These are phyloP conservation scores for Aspergillus novofumigatus DNA, from an alignment of 2,329 filamentous ascomycete species.

Conservation along the genomic window DNA sequence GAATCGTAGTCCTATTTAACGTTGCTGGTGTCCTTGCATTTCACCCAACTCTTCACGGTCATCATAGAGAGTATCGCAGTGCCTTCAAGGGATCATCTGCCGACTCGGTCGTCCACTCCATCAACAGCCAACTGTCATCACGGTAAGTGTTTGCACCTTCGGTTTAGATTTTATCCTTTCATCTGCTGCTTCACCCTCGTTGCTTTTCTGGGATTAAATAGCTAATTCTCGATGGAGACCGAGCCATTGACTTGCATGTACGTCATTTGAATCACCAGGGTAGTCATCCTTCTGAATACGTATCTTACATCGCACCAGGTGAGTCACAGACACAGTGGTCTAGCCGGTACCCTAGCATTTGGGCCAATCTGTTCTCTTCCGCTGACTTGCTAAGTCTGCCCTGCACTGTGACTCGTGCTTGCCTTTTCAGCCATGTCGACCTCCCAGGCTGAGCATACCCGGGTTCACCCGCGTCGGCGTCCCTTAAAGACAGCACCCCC, in stretches of 20 bases:
- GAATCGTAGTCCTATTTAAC: neutral
- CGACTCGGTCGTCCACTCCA: neutral
- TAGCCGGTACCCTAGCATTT: slow-evolving; percentile 10
- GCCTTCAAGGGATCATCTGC: neutral
- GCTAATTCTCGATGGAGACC: neutral
- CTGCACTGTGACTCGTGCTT: slow-evolving; percentile 8
- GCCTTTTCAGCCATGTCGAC: slow-evolving; percentile 28
- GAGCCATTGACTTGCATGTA: neutral
- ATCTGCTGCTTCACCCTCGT: neutral
- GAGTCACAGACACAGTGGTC: neutral
- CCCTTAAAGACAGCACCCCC: slow-evolving; percentile 28
- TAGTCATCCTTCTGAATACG: slow-evolving; percentile 1
- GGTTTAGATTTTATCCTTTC: neutral
- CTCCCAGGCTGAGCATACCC: slow-evolving; percentile 20
- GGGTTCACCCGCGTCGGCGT: slow-evolving; percentile 34
- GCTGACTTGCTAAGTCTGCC: slow-evolving; percentile 3
- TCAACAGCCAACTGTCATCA: neutral
- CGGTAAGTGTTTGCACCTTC: neutral
- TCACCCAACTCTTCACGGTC: neutral
- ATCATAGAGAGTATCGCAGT: neutral
- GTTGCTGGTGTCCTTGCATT: neutral
- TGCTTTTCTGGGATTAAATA: neutral
- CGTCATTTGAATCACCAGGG: neutral
- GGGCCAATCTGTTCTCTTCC: slow-evolving; percentile 2
- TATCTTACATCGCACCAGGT: slow-evolving; percentile 7